Evolutionary conservation across 306 rosid species (phyloP).

Genomic region (Trifolium pratense): DNA sequence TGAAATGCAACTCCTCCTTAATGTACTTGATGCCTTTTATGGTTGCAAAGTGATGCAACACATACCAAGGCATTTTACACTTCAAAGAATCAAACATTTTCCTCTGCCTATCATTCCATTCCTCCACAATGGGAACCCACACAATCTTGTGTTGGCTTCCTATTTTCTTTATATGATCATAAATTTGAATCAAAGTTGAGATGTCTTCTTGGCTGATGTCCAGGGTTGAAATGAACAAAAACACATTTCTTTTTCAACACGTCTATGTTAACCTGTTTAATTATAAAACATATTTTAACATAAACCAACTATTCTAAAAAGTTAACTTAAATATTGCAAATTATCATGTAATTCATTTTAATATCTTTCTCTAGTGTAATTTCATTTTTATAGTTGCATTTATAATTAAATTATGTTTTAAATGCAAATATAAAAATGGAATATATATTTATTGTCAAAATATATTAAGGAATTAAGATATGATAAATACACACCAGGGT

Average conservation of each 20-base stretch:
- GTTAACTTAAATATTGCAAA: too few species aligned
- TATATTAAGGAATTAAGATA: not conserved
- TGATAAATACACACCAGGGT: conserved; percentile 36
- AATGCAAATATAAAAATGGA: too few species aligned
- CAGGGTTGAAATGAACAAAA: conserved; percentile 51
- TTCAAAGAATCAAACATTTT: conserved; percentile 50
- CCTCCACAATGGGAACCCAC: conserved; percentile 62
- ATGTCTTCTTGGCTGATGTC: conserved; percentile 50
- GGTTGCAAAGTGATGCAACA: conserved; percentile 35
- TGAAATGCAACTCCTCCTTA: conserved; percentile 56
- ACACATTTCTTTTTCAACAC: conserved; percentile 49
- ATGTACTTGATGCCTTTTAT: conserved; percentile 52
- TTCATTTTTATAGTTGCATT: too few species aligned
- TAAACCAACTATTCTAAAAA: not conserved
- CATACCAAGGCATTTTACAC: conserved; percentile 56
- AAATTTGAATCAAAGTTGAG: conserved; percentile 31
- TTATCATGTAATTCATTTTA: too few species aligned
- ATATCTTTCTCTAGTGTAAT: too few species aligned
- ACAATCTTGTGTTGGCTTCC: not conserved
- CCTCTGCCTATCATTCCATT: conserved; percentile 44
- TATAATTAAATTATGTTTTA: too few species aligned
- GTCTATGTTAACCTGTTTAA: conserved; percentile 44
- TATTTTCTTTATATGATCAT: conserved; percentile 43
- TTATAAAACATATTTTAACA: not conserved
- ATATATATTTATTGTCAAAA: too few species aligned